Evolutionary conservation across 495 filamentous ascomycete species (phyloP).

Genomic region (Podospora appendiculata): DNA sequence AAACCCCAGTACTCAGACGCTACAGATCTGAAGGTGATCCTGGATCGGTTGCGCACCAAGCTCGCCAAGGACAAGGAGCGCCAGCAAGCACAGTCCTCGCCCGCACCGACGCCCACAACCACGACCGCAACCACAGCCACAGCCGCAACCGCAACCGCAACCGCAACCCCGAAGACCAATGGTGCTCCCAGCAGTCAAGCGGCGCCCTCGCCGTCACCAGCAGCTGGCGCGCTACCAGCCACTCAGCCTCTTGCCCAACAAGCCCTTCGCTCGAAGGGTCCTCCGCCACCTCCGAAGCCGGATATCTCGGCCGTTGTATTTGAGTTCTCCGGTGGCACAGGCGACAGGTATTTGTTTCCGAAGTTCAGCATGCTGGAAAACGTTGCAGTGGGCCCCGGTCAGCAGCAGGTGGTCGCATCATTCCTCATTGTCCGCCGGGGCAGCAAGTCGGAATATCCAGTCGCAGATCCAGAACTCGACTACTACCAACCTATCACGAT

Average conservation of each 20-base stretch:
- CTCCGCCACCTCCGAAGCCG: constrained; percentile 42
- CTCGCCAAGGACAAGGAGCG: constrained; percentile 22
- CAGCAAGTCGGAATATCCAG: constrained; percentile 42
- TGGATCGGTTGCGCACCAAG: constrained; percentile 27
- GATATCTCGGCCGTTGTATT: constrained; percentile 71
- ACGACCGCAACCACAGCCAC: neutral
- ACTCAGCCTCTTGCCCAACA: constrained; percentile 27
- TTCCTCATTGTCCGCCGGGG: constrained; percentile 60
- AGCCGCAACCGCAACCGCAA: neutral
- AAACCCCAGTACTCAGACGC: constrained; percentile 35
- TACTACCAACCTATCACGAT: constrained; percentile 92
- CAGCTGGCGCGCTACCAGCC: constrained; percentile 12
- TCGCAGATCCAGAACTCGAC: constrained; percentile 49
- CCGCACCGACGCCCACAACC: neutral
- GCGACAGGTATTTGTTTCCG: constrained; percentile 86
- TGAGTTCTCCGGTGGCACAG: constrained; percentile 72
- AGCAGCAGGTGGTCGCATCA: constrained; percentile 51
- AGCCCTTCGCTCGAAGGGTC: constrained; percentile 45
- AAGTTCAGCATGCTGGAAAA: constrained; percentile 79
- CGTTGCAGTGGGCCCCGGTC: constrained; percentile 25
- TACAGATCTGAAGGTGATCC: constrained; percentile 31
- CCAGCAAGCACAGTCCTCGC: constrained; percentile 14
- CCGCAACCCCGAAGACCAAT: constrained; percentile 8
- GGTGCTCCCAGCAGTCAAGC: constrained; percentile 13
- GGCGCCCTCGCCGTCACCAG: constrained; percentile 15